Evolutionary conservation across 2,329 filamentous ascomycete species (phyloP), one percentile per base, ranked within the genome.

Genomic region (Colletotrichum viniferum): DNA sequence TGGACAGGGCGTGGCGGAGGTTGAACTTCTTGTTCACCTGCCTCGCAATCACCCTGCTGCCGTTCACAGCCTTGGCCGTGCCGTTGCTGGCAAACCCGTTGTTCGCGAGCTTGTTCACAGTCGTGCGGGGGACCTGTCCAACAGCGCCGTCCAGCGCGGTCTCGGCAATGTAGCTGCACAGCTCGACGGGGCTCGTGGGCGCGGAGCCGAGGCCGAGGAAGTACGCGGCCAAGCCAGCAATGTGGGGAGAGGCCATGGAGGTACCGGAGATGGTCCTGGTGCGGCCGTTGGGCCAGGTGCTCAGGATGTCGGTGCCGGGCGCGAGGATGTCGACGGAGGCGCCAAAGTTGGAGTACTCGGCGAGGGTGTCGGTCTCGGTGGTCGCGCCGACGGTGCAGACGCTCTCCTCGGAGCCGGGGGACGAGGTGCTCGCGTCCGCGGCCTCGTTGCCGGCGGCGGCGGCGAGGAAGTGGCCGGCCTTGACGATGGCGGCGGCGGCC

Each of bases 361-460:
- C 84, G 38, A 85, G 81, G 55, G 78, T 78, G 76, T 90, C 87
- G 62, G 77, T 79, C 16, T 70, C 78, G 55, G 84, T 82, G 34
- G 85, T 88, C 26, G 89, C 87, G 26, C 88, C 89, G n/a, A 91
- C 88, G 2, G 89, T 91, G 81, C 90, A 90, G 43, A 84, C 89
- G 30, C 79, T 81, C 4, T 84, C 71, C 78, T 87, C 87, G 0
- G 86, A 89, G 21, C 88, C 87, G 4, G 88, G 88, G 1, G 88
- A 90, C 69, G 79, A 85, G 77, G 82, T 82, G 21, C 80, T 77
- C 2, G 89, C 88, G 76, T 90, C 83, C 21, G 77, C 78, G 71
- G 83, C 84, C 5, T 85, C 82, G 79, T 92, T 92, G 58, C 90
- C 90, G 21, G 90, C 90, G 4, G 90, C 90, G 13, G 91, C 89